Evolutionary conservation across 1,284 basidiomycete genomes (phyloP).

Genomic region (Apiotrichum veenhuisii): DNA sequence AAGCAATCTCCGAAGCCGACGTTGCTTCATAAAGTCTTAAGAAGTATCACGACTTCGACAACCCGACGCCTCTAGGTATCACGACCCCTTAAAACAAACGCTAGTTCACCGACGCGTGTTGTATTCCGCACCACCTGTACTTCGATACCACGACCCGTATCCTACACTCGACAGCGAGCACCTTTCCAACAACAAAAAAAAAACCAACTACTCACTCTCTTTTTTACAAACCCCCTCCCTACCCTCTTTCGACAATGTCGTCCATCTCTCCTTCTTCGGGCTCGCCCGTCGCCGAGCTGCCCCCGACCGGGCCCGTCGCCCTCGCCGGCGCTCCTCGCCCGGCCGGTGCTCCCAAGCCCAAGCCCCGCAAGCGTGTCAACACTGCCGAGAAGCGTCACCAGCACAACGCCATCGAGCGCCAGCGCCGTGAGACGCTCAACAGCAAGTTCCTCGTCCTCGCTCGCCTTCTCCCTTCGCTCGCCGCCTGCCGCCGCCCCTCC

Average conservation of each 20-base stretch:
- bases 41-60: neutral
- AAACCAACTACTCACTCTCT: neutral
- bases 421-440: conserved; percentile 85
- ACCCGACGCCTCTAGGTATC: neutral
- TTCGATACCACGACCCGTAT: neutral
- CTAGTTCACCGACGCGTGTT: conserved; percentile 2
- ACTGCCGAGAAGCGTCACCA: conserved; percentile 89
- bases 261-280: conserved; percentile 31
- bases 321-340: conserved; percentile 21
- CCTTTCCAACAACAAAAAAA: too few species aligned
- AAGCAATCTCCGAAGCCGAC: neutral
- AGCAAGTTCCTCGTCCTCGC: conserved; percentile 81
- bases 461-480: conserved; percentile 79
- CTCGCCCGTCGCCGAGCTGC: conserved; percentile 27
- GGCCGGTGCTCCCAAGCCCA: conserved; percentile 55
- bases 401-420: conserved; percentile 91
- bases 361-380: conserved; percentile 69
- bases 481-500: conserved; percentile 81
- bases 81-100: neutral
- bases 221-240: neutral
- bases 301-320: conserved; percentile 15
- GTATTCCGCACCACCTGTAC: conserved; percentile 3
- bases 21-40: neutral
- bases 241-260: conserved; percentile 15
- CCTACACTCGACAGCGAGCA: neutral